These are phyloP conservation scores for Corchorus olitorius DNA, from an alignment of 345 rosid species.

Conservation along the genomic window DNA sequence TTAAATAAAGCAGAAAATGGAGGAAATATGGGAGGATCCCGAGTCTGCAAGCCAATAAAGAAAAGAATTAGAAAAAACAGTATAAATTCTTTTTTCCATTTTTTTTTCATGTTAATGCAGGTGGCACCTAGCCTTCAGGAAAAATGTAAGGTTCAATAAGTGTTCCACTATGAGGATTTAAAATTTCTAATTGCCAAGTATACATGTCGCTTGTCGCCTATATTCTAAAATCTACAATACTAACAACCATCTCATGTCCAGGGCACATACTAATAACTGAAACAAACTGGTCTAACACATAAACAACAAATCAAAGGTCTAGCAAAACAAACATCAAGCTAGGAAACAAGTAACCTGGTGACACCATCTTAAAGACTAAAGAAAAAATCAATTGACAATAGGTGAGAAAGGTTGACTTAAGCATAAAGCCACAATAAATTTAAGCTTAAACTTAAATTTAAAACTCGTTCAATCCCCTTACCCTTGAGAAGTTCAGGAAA, in stretches of 20 bases:
- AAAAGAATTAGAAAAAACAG: conserved; percentile 1
- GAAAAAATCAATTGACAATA: neutral
- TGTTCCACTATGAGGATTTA: neutral
- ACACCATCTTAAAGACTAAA: too few species aligned
- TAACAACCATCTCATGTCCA: neutral
- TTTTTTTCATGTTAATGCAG: neutral
- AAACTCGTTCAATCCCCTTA: too few species aligned
- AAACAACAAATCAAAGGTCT: neutral
- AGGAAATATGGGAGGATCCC: conserved; percentile 61
- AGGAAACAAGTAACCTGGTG: neutral
- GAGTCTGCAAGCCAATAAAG: conserved; percentile 44
- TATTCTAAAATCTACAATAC: neutral
- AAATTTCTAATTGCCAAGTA: neutral
- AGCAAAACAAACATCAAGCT: neutral
- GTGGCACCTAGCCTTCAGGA: neutral
- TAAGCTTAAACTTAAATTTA: too few species aligned
- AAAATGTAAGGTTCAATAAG: neutral
- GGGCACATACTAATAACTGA: neutral
- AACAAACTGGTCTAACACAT: neutral
- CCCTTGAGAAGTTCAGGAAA: neutral
- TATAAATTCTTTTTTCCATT: neutral
- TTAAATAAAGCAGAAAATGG: conserved; percentile 49
- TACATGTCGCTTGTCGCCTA: neutral
- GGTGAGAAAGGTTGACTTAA: neutral
- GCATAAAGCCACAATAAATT: neutral